phyloP scores from a whole-genome alignment of 257 asterid species.

The Euphrasia confusa region DNA sequence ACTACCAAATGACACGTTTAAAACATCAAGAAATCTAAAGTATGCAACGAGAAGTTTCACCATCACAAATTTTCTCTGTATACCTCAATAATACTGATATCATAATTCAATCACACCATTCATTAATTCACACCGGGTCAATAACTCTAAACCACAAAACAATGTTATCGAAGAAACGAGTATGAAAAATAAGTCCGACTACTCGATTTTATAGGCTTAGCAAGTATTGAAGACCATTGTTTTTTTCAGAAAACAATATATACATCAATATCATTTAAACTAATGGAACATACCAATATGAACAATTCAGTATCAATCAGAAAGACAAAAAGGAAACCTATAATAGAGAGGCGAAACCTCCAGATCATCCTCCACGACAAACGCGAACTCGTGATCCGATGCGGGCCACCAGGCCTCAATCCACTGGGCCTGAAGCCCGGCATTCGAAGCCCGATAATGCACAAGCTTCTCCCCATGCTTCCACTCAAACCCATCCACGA shows the following conservation, averaged over 20 bases:
- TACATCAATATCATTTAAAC: not conserved
- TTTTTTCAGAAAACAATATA: too few species aligned
- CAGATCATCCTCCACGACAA: conserved; percentile 95
- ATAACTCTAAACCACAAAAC: not conserved
- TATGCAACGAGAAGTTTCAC: not conserved
- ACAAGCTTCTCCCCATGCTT: conserved; percentile 50
- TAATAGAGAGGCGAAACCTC: conserved; percentile 83
- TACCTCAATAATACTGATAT: not conserved
- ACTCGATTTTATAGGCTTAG: too few species aligned
- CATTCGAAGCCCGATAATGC: conserved; percentile 35
- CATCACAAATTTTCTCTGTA: not conserved
- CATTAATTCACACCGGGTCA: not conserved
- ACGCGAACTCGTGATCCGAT: conserved; percentile 40
- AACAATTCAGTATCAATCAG: not conserved
- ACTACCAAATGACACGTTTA: not conserved
- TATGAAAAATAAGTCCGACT: not conserved
- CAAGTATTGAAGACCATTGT: too few species aligned
- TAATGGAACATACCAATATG: not conserved
- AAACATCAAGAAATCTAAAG: not conserved
- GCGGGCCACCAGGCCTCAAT: conserved; percentile 40
- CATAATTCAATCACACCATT: not conserved
- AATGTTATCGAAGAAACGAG: not conserved
- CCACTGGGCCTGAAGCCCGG: conserved; percentile 41
- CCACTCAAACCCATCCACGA: conserved; percentile 71
- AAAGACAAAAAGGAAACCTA: conserved; percentile 37